Base-by-base conservation (phyloP, 768 basidiomycete species). In the Mrakia gelida region DNA sequence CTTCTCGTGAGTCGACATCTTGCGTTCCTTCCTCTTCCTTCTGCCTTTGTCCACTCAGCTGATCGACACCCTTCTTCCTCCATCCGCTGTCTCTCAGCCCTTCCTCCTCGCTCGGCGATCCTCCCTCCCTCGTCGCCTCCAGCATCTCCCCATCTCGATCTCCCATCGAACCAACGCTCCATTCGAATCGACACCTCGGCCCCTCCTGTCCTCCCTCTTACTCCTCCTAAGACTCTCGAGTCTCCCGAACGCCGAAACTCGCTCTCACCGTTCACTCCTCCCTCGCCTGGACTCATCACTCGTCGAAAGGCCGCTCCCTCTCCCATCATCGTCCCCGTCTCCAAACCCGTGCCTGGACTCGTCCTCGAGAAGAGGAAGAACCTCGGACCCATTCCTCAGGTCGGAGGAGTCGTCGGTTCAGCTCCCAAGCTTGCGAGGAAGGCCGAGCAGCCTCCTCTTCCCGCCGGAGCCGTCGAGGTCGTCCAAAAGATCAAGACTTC, bases 201-300 rank as follows among this genome's bases (percentile, higher is more conserved):
- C 9, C 45, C 67, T 18, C 7, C 16, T 6, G 26, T n/a, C 34
- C 67, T 43, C 41, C 67, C 67, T 1, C 67, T 70, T 7, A 41
- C 67, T 38, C 67, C 67, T 43, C 67, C 67, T 11, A 38, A 41
- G 26, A 70, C 67, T 5, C 67, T 70, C 18, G 67, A 70, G 26
- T 70, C 67, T 38, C 67, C 67, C 32, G 67, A 70, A 41, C 67
- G 67, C 5, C 21, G 23, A 3, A 38, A 8, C 41, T 41, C 67
- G 1, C 34, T 38, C 21, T 41, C 38, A 11, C 67, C 67, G 2
- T 34, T 70, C 34, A 41, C 41, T 6, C 34, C 41, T 41, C 34
- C 21, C 26, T 34, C 34, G 8, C 41, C 67, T 59, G 59, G 59
- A 26, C 41, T 70, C 26, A 70, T 70, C 67, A 41, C 38, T 26